Evolutionary conservation across 129 eudicot species (phyloP).

Genomic region (Flaveria linearis): DNA sequence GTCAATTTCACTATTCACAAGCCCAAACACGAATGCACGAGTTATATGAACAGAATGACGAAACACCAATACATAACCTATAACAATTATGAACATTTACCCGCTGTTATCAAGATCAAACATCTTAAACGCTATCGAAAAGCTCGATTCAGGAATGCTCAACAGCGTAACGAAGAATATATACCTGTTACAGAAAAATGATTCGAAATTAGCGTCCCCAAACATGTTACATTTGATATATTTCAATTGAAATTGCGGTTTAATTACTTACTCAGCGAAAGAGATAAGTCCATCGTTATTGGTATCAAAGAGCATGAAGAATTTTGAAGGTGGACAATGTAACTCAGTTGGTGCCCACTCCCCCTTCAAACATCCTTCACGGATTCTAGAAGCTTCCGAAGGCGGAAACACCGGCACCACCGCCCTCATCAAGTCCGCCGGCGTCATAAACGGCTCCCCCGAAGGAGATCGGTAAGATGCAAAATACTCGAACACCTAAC

Average conservation of each 20-base stretch:
- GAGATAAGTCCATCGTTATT: slow-evolving; percentile 84
- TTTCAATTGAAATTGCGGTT: background rate
- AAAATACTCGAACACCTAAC: slow-evolving; percentile 88
- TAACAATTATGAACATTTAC: slow-evolving; percentile 35
- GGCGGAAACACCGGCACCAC: slow-evolving; percentile 96
- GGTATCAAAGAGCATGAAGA: slow-evolving; percentile 93
- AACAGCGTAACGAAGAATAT: slow-evolving; percentile 82
- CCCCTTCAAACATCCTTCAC: slow-evolving; percentile 77
- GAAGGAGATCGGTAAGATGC: slow-evolving; percentile 54
- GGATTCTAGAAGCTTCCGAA: slow-evolving; percentile 63
- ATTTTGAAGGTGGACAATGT: slow-evolving; percentile 67
- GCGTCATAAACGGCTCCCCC: slow-evolving; percentile 79
- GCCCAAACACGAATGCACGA: background rate
- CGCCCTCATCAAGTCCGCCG: slow-evolving; percentile 94
- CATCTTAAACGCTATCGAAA: slow-evolving; percentile 88
- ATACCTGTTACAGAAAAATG: slow-evolving; percentile 47
- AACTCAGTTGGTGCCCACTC: slow-evolving; percentile 53
- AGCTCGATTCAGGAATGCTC: slow-evolving; percentile 93
- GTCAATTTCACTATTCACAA: slow-evolving; percentile 58
- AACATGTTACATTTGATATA: background rate
- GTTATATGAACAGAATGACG: background rate
- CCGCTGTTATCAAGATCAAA: slow-evolving; percentile 80
- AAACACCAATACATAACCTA: background rate
- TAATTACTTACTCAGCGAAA: slow-evolving; percentile 71
- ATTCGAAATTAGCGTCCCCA: slow-evolving; percentile 1